Base-by-base conservation (phyloP, 805 yeast genomes). In the Zygosaccharomyces lentus region DNA sequence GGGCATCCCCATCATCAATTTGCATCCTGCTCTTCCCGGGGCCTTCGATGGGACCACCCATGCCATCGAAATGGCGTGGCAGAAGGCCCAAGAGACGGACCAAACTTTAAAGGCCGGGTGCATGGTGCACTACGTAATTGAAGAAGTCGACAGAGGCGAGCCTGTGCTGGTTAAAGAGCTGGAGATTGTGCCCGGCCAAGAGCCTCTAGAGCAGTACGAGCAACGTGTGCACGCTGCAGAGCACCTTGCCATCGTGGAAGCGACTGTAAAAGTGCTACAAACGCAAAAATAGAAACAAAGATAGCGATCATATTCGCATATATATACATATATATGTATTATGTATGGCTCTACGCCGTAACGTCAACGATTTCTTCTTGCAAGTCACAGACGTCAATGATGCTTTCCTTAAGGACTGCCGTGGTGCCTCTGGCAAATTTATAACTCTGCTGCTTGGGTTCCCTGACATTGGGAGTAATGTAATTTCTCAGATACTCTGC, bases 11-110 rank as follows among this genome's bases (percentile, higher is more conserved):
- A 90, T 93, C 52, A 89, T 93, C 58, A 93, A 93, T 61, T 71
- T 93, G 49, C 99, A 93, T 64, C 99, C 99, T 4, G 98, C 99
- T 0, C 77, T 93, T 49, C 99, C 99, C 1, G 96, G 96, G 23
- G 89, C 89, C 4, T 93, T 91, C 71, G 98, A 91, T 48, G 99
- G 99, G 4, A 91, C 95, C 9, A 65, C 68, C 2, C 89, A 87
- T 68, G 98, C 99, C 9, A 93, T 93, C 49, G 96, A 93, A 58
- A 74, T 98, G 59, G 96, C 97, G 1, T 93, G 95, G 91, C 73
- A 88, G 58, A 95, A 95, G 9, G 96, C 96, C 31, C 96, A 90
- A 61, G 80, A 79, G 23, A 37, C 48, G 2, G 49, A 50, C 9
- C 47, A 53, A 31, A 96, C 96, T 7, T 76, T 79, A 54, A 78